Conservation (phyloP, 306 rosid species). For the Sphenostylis stenocarpa region DNA sequence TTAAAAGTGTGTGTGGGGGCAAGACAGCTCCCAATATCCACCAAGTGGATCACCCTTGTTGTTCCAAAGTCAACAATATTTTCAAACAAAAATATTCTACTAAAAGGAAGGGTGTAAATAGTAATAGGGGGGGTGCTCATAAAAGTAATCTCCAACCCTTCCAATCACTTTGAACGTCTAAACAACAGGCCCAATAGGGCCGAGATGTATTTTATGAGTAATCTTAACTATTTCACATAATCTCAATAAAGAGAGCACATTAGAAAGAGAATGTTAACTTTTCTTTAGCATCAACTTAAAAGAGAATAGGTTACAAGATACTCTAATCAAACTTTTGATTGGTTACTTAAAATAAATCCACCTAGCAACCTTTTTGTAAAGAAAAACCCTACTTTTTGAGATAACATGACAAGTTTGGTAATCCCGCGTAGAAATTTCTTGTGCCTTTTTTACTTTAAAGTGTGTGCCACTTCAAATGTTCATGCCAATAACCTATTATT, state of each 20-base stretch:
- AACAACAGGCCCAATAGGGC: neutral
- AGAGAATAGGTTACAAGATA: too few species aligned
- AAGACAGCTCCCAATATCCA: too few species aligned
- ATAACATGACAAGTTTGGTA: conserved; percentile 19
- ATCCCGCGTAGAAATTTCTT: neutral
- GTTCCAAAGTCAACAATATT: too few species aligned
- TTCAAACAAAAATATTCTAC: too few species aligned
- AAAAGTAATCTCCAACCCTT: neutral
- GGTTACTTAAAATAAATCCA: conserved; percentile 26
- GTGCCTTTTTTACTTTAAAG: conserved; percentile 11
- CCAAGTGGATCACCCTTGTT: too few species aligned
- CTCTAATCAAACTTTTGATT: conserved; percentile 23
- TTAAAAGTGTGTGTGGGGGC: too few species aligned
- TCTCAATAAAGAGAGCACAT: too few species aligned
- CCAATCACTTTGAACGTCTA: neutral
- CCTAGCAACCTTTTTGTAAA: conserved; percentile 5
- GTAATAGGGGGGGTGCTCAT: neutral
- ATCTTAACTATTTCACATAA: neutral
- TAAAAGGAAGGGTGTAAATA: too few species aligned
- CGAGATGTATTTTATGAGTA: neutral
- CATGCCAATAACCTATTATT: neutral
- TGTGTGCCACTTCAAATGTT: neutral
- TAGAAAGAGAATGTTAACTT: too few species aligned
- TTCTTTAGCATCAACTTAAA: too few species aligned
- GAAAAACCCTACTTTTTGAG: conserved; percentile 6